These are phyloP conservation scores for Adenanthera pavonina DNA, from an alignment of 306 rosid species.

Conservation along the genomic window DNA sequence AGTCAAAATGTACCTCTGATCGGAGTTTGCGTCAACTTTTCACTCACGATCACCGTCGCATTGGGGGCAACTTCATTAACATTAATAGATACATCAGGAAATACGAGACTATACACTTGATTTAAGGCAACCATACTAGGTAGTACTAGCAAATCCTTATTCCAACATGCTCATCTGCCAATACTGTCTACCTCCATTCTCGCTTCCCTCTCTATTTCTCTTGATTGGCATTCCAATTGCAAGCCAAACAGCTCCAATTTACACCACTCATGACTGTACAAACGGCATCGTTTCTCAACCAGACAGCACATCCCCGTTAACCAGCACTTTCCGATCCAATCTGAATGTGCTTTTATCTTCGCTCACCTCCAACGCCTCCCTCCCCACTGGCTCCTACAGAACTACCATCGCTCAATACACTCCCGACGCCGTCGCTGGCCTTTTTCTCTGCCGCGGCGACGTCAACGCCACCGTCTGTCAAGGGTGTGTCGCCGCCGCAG, in stretches of 20 bases:
- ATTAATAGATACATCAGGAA: too few species aligned
- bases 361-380: constrained; percentile 38
- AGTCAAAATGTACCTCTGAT: too few species aligned
- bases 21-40: too few species aligned
- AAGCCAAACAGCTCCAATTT: neutral
- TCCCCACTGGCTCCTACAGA: constrained; percentile 11
- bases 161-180: neutral
- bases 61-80: too few species aligned
- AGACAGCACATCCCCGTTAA: constrained; percentile 16
- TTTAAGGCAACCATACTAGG: too few species aligned
- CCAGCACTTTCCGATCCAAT: constrained; percentile 9
- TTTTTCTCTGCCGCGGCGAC: constrained; percentile 51
- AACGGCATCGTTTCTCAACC: constrained; percentile 2
- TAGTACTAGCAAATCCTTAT: too few species aligned
- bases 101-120: too few species aligned
- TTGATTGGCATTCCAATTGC: neutral
- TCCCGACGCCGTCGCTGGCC: constrained; percentile 16
- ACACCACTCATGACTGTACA: neutral
- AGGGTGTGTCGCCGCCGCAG: constrained; percentile 36
- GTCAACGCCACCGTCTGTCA: constrained; percentile 20
- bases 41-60: too few species aligned
- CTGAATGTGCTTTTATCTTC: constrained; percentile 37
- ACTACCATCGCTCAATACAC: neutral
- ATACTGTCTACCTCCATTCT: neutral
- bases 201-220: neutral